Evolutionary conservation across 2,329 filamentous ascomycete species (phyloP).

Genomic region (Dothistroma pini): DNA sequence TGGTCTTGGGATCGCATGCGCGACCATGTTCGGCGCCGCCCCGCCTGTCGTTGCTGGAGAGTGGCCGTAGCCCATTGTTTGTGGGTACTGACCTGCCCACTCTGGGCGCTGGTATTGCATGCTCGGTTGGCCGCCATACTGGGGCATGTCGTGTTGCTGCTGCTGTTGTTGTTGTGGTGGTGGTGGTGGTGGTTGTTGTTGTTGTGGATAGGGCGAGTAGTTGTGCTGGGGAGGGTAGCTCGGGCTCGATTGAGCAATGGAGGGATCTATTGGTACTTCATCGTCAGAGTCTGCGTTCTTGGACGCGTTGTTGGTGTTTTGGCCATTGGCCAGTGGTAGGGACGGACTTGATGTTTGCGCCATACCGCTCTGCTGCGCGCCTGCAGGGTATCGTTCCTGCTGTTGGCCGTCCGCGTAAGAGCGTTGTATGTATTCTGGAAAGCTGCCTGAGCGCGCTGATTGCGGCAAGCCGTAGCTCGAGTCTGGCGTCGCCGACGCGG

Average conservation of each 20-base stretch:
- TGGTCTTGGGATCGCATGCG: slow-evolving; percentile 56
- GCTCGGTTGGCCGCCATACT: slow-evolving; percentile 64
- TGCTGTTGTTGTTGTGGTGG: slow-evolving; percentile 65
- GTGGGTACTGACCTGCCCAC: slow-evolving; percentile 63
- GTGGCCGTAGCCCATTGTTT: slow-evolving; percentile 44
- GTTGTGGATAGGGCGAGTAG: slow-evolving; percentile 83
- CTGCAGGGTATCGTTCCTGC: slow-evolving; percentile 70
- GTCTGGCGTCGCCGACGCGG: slow-evolving; percentile 70
- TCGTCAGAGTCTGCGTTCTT: slow-evolving; percentile 83
- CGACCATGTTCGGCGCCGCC: slow-evolving; percentile 54
- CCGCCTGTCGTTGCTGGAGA: slow-evolving; percentile 58
- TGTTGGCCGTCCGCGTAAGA: slow-evolving; percentile 67
- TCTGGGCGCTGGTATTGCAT: slow-evolving; percentile 67
- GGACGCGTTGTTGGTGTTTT: slow-evolving; percentile 58
- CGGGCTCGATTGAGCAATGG: slow-evolving; percentile 88
- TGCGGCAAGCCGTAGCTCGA: slow-evolving; percentile 81
- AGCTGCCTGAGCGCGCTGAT: slow-evolving; percentile 74
- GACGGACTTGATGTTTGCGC: slow-evolving; percentile 99
- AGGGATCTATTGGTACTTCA: slow-evolving; percentile 98
- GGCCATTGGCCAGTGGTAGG: slow-evolving; percentile 72
- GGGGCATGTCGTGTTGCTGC: slow-evolving; percentile 79
- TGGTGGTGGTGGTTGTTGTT: slow-evolving; percentile 55
- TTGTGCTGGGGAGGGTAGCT: slow-evolving; percentile 76
- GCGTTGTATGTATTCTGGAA: slow-evolving; percentile 83
- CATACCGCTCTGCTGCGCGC: slow-evolving; percentile 73